These are phyloP conservation scores for Phytophthora syringae DNA, from an alignment of 352 stramenopile genomes.

Conservation along the genomic window DNA sequence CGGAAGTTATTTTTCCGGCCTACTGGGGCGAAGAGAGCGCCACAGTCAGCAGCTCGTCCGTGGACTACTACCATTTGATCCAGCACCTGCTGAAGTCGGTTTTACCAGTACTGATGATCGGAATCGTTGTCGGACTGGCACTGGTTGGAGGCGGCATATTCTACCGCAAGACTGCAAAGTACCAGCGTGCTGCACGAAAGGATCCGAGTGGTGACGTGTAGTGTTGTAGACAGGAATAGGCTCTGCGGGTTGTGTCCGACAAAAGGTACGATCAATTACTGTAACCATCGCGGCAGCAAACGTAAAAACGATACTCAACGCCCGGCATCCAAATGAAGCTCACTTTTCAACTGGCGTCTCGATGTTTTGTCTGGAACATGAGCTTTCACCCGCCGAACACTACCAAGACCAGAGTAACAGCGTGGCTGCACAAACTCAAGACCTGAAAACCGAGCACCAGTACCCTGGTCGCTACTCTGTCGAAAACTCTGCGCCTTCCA, in stretches of 20 bases:
- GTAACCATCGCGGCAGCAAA: too few species aligned
- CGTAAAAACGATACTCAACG: too few species aligned
- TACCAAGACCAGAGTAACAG: neutral
- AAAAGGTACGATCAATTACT: too few species aligned
- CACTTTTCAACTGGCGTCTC: too few species aligned
- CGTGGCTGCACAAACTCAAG: neutral
- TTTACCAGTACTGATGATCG: constrained; percentile 58
- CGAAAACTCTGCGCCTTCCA: constrained; percentile 30
- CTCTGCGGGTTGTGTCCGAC: too few species aligned
- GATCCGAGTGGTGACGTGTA: constrained; percentile 13
- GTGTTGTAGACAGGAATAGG: too few species aligned
- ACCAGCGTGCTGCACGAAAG: constrained; percentile 27
- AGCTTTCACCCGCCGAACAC: neutral
- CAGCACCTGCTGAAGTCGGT: constrained; percentile 45
- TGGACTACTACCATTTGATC: constrained; percentile 53
- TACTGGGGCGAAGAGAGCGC: constrained; percentile 67
- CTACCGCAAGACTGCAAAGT: constrained; percentile 42
- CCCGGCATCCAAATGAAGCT: too few species aligned
- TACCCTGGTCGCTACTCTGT: constrained; percentile 35
- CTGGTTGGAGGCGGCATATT: constrained; percentile 45
- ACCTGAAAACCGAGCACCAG: constrained; percentile 16
- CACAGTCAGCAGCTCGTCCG: constrained; percentile 35
- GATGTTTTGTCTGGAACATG: too few species aligned
- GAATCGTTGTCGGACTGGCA: constrained; percentile 42
- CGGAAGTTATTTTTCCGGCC: constrained; percentile 62